Evolutionary conservation across 2,329 filamentous ascomycete genomes (phyloP).

Genomic region (Colletotrichum orchidophilum): DNA sequence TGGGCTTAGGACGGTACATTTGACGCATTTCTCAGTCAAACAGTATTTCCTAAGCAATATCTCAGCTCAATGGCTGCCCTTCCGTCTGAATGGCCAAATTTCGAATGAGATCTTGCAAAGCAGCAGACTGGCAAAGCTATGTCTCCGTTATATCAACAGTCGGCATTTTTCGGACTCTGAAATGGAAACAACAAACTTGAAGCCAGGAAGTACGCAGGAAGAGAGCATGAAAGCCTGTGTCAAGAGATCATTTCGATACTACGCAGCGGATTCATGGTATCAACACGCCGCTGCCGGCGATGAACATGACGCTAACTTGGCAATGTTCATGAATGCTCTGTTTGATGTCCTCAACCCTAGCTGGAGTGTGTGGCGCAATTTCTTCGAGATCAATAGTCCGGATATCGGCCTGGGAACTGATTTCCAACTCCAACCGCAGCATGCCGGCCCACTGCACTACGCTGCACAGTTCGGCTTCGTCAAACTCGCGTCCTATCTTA

Average conservation of each 20-base stretch:
- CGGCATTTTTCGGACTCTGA: not conserved
- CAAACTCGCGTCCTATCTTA: not conserved
- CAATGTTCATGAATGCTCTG: not conserved
- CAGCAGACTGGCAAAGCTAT: not conserved
- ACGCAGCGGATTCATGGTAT: constrained; percentile 15
- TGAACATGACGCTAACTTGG: not conserved
- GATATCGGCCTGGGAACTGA: too few relatives aligned
- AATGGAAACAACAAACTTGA: not conserved
- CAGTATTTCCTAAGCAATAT: constrained; percentile 35
- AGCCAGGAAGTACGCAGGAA: too few relatives aligned
- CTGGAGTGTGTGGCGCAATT: not conserved
- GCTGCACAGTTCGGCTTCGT: not conserved
- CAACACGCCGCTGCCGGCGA: not conserved
- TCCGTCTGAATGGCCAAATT: not conserved
- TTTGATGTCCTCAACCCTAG: not conserved
- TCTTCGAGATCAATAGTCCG: not conserved
- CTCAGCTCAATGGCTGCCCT: not conserved
- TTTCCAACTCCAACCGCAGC: not conserved
- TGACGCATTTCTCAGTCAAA: constrained; percentile 37
- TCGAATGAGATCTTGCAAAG: not conserved
- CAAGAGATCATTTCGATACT: constrained; percentile 7
- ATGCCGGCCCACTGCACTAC: not conserved
- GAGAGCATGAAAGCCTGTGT: too few relatives aligned
- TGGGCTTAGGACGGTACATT: constrained; percentile 5
- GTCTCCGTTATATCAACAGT: constrained; percentile 5